A percentile compares a stretch with the other conserved stretches of the same genome.
These are phyloP conservation scores for Penicillium verhagenii DNA, from an alignment of 495 filamentous ascomycete genomes.

Conservation along the genomic window DNA sequence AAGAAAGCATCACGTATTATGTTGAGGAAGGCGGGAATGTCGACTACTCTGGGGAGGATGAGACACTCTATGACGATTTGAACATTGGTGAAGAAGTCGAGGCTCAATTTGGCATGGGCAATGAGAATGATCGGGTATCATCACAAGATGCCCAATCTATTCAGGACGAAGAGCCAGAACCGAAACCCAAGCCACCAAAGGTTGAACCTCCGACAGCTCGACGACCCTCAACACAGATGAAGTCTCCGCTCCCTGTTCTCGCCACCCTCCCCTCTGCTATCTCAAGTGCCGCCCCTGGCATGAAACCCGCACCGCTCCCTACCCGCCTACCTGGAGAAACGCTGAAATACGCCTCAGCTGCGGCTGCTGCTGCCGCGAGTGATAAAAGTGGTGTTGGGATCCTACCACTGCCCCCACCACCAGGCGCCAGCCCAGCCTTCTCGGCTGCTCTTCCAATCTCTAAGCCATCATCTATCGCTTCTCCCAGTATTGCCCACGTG, in stretches of 20 bases:
- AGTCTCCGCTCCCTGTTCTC: slow-evolving; percentile 85
- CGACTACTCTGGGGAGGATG: slow-evolving; percentile 84
- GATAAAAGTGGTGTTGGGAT: slow-evolving; percentile 89
- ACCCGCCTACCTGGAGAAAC: slow-evolving; percentile 82
- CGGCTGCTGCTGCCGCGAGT: slow-evolving; percentile 89
- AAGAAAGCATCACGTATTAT: slow-evolving; percentile 93
- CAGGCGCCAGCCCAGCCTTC: slow-evolving; percentile 55
- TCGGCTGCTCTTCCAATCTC: slow-evolving; percentile 42
- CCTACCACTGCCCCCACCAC: slow-evolving; percentile 84
- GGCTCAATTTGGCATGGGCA: slow-evolving; percentile 73
- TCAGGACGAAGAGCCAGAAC: slow-evolving; percentile 75
- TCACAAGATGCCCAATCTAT: slow-evolving; percentile 94
- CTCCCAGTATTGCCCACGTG: slow-evolving; percentile 52
- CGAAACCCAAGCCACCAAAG: slow-evolving; percentile 52
- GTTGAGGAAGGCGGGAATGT: slow-evolving; percentile 83
- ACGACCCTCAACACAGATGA: slow-evolving; percentile 86
- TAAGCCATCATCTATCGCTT: slow-evolving; percentile 51
- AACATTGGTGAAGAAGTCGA: slow-evolving; percentile 87
- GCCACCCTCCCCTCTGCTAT: slow-evolving; percentile 67
- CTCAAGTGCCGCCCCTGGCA: slow-evolving; percentile 61
- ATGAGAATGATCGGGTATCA: slow-evolving; percentile 81
- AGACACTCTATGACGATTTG: slow-evolving; percentile 92
- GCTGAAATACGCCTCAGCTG: slow-evolving; percentile 94
- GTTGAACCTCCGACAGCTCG: slow-evolving; percentile 51
- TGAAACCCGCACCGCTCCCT: slow-evolving; percentile 93